These are phyloP conservation scores for Phytophthora cryptogea DNA, from an alignment of 352 stramenopile genomes.

Conservation along the genomic window DNA sequence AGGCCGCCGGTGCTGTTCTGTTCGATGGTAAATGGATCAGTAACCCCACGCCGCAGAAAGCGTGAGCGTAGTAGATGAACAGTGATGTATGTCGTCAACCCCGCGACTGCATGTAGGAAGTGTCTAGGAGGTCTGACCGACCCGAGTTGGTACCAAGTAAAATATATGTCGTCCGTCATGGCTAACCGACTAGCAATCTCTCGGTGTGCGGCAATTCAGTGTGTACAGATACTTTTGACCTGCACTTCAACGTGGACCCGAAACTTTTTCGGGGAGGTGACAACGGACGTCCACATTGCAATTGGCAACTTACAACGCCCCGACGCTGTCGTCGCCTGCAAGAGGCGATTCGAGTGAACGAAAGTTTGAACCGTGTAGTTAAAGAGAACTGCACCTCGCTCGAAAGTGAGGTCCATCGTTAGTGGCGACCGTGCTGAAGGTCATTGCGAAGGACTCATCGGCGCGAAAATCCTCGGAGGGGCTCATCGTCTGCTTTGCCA, in stretches of 20 bases:
- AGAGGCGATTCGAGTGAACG: slow-evolving; percentile 6
- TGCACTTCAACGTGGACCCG: slow-evolving; percentile 14
- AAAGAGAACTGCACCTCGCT: too few species aligned
- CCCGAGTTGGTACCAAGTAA: slow-evolving; percentile 25
- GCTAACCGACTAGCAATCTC: slow-evolving; percentile 12
- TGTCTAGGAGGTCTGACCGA: slow-evolving; percentile 8
- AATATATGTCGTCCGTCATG: slow-evolving; percentile 26
- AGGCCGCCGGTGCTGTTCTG: slow-evolving; percentile 35
- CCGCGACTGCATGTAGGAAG: slow-evolving; percentile 30
- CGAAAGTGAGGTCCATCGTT: neutral
- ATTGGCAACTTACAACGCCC: slow-evolving; percentile 16
- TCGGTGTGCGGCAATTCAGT: slow-evolving; percentile 11
- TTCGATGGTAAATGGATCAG: slow-evolving; percentile 50
- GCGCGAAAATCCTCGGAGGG: slow-evolving; percentile 7
- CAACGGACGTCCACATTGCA: neutral
- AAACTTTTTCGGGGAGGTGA: slow-evolving; percentile 23
- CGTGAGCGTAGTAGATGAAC: slow-evolving; percentile 23
- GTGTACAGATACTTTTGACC: neutral
- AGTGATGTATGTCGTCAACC: slow-evolving; percentile 25
- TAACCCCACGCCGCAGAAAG: slow-evolving; percentile 23
- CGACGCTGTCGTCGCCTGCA: slow-evolving; percentile 11
- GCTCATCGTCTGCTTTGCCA: slow-evolving; percentile 16
- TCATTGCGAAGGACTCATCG: slow-evolving; percentile 15
- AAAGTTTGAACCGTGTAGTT: neutral
- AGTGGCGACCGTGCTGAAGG: slow-evolving; percentile 5